Evolutionary conservation across 192 early-diverging fungal genomes (phyloP), one percentile per base, ranked within the genome.

Genomic region (Coemansia sp.): DNA sequence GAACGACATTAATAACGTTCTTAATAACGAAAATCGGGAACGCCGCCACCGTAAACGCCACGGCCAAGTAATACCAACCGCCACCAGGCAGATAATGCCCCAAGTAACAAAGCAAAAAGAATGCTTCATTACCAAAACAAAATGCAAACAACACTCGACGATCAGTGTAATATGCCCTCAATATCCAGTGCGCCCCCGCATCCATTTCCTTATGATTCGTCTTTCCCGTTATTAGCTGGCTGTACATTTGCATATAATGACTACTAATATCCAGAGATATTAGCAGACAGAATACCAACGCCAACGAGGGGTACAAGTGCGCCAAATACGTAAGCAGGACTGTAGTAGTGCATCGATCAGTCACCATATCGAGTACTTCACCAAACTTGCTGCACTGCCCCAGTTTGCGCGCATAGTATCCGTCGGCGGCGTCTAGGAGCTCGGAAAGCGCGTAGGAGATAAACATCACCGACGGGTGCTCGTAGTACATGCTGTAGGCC

Each of bases 191-290:
- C 38, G 88, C 86, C 7, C 84, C 73, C 18, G 87, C 83, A 59
- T 88, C 86, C 61, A 98, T 89, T 45, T 89, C 84, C 75, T 99
- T 99, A 82, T 99, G 98, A 72, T 92, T 95, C 5, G 87, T 84
- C 32, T 88, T 80, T 68, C 98, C 98, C 4, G 88, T 87, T 10
- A 88, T 89, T 62, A 98, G 82, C 24, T 94, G 93, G 60, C 89
- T 90, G 71, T 97, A 96, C 95, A 99, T 99, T 53, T 99, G 98
- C 88, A 98, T 92, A 71, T 99, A 99, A 75, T 99, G 98, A 67
- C 92, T 93, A 67, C 90, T 92, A 37, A 99, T 87, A 69, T 99
- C 98, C 52, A 99, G 86, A 2, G 94, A 87, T 62, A 96, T 93
- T 47, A 99, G 84, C 47, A 93, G 75, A 84, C 96, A 95, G 72